Evolutionary conservation across 768 basidiomycete species (phyloP).

Genomic region (Tulasnella calospora): DNA sequence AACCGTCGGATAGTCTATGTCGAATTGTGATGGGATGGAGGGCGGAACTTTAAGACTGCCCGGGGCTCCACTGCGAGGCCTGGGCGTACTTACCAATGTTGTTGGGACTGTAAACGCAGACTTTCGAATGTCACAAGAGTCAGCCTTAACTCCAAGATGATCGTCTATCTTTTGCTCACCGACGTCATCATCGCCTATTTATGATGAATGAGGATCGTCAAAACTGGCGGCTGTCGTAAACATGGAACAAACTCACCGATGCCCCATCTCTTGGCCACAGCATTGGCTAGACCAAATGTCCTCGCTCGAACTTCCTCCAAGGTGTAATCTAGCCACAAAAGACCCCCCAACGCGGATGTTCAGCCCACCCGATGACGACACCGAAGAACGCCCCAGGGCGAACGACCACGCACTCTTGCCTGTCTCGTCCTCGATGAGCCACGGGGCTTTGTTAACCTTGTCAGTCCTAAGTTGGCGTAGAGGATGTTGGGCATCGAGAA

Average conservation of each 20-base stretch:
- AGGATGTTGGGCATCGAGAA: conserved; percentile 30
- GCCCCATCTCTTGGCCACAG: conserved; percentile 24
- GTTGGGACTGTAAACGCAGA: conserved; percentile 27
- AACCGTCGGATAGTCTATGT: conserved; percentile 29
- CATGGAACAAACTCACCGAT: conserved; percentile 11
- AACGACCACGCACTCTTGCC: conserved; percentile 9
- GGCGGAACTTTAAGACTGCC: not conserved
- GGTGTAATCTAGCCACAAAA: conserved; percentile 4
- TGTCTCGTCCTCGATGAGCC: conserved; percentile 29
- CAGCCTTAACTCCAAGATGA: conserved; percentile 12
- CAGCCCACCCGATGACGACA: not conserved
- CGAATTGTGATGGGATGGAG: not conserved
- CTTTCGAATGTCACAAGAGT: not conserved
- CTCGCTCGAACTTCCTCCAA: conserved; percentile 28
- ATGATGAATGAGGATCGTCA: not conserved
- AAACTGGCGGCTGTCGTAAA: not conserved
- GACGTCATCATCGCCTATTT: conserved; percentile 28
- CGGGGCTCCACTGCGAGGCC: not conserved
- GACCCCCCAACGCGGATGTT: not conserved
- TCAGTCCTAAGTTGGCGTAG: conserved; percentile 27
- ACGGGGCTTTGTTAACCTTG: conserved; percentile 12
- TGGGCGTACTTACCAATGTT: conserved; percentile 22
- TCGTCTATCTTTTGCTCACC: conserved; percentile 26
- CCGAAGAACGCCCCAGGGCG: not conserved
- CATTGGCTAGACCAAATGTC: conserved; percentile 30